Evolutionary conservation across 495 filamentous ascomycete genomes (phyloP).

Genomic region (Daldinia decipiens): DNA sequence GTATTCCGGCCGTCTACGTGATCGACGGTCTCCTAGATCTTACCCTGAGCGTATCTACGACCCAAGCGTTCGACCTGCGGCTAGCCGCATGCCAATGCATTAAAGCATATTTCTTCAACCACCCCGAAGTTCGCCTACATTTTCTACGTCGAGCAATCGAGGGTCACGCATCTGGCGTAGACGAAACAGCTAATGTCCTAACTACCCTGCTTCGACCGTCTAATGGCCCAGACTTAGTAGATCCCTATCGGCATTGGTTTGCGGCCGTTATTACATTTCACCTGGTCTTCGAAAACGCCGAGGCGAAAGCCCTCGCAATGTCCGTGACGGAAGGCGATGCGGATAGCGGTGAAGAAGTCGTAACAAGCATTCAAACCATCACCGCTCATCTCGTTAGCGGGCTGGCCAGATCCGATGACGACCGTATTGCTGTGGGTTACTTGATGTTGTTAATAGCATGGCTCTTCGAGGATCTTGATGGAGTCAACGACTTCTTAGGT

Average conservation of each 20-base stretch:
- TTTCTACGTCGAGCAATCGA: conserved; percentile 91
- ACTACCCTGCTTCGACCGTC: conserved; percentile 76
- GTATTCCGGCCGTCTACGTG: conserved; percentile 76
- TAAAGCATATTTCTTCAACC: conserved; percentile 87
- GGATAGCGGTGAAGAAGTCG: conserved; percentile 90
- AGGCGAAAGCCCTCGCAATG: conserved; percentile 83
- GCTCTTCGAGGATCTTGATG: conserved; percentile 92
- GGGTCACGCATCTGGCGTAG: conserved; percentile 79
- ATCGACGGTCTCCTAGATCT: conserved; percentile 95
- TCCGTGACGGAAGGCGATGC: conserved; percentile 88
- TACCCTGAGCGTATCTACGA: conserved; percentile 72
- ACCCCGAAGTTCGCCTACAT: conserved; percentile 80
- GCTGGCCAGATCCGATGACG: conserved; percentile 79
- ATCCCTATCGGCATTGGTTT: conserved; percentile 93
- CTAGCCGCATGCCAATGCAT: conserved; percentile 89
- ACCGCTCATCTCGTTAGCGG: conserved; percentile 81
- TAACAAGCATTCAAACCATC: conserved; percentile 91
- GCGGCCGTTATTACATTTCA: conserved; percentile 91
- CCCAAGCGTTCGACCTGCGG: conserved; percentile 78
- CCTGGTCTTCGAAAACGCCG: conserved; percentile 81
- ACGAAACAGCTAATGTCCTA: conserved; percentile 90
- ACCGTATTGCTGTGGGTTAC: conserved; percentile 84
- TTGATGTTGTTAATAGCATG: conserved; percentile 92
- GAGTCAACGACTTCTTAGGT: conserved; percentile 92
- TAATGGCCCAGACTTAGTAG: conserved; percentile 67